Evolutionary conservation across 2,329 filamentous ascomycete genomes (phyloP).

Genomic region (Aureobasidium musti): DNA sequence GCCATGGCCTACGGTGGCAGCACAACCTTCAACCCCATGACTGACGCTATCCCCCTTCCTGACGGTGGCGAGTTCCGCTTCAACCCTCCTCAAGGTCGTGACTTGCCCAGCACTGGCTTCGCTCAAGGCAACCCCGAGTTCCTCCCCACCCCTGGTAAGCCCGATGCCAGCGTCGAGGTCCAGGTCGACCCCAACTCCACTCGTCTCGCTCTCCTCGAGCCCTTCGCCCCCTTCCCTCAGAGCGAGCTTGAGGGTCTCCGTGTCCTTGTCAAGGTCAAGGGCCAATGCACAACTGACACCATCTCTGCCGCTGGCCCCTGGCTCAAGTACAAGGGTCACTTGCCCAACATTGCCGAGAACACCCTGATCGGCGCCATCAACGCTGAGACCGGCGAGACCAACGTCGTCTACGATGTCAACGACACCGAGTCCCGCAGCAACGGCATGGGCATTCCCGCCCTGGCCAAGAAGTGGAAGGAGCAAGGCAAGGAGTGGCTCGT

Average conservation of each 20-base stretch:
- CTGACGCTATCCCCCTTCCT: conserved; percentile 77
- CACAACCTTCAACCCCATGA: conserved; percentile 93
- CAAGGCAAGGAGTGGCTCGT: conserved; percentile 81
- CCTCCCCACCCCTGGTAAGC: conserved; percentile 68
- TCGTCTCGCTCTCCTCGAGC: conserved; percentile 86
- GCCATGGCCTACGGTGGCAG: conserved; percentile 91
- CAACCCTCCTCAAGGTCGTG: conserved; percentile 65
- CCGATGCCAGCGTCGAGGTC: conserved; percentile 70
- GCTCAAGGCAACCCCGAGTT: conserved; percentile 75
- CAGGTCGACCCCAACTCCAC: conserved; percentile 84
- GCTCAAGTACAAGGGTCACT: conserved; percentile 99
- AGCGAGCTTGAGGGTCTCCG: conserved; percentile 73
- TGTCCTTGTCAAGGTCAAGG: conserved; percentile 93
- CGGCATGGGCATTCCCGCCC: conserved; percentile 72
- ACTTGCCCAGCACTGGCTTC: conserved; percentile 72
- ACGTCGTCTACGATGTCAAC: conserved; percentile 84
- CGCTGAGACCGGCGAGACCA: conserved; percentile 88
- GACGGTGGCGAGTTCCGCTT: conserved; percentile 81
- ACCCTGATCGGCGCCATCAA: conserved; percentile 95
- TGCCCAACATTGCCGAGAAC: conserved; percentile 97
- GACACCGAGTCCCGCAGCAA: conserved; percentile 58
- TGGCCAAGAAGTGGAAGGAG: conserved; percentile 80
- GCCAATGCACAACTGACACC: conserved; percentile 98
- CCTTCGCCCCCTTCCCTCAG: conserved; percentile 80
- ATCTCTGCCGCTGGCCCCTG: conserved; percentile 96